phyloP scores from a whole-genome alignment of 1,139 yeast genomes.

The Ogataea hybrid region DNA sequence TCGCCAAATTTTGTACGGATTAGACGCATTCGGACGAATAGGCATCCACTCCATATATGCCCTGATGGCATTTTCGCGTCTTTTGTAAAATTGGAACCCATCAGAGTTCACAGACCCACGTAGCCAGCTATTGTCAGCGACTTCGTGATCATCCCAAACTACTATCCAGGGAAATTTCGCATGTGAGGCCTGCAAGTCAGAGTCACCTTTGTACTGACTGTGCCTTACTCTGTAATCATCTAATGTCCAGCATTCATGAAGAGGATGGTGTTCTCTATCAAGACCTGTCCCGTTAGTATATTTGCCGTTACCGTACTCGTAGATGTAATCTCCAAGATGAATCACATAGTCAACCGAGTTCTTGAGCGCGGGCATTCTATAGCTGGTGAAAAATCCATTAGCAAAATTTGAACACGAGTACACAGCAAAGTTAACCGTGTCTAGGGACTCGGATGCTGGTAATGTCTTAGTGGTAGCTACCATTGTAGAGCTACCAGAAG shows the following conservation, averaged over 20 bases:
- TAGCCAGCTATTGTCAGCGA: slow-evolving; percentile 18
- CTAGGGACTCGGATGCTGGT: slow-evolving; percentile 10
- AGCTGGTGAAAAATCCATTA: slow-evolving; percentile 16
- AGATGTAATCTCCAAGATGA: slow-evolving; percentile 19
- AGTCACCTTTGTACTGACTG: slow-evolving; percentile 11
- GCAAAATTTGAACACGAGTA: slow-evolving; percentile 19
- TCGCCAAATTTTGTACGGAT: slow-evolving; percentile 17
- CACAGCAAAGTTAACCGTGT: slow-evolving; percentile 11
- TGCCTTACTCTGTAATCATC: slow-evolving; percentile 15
- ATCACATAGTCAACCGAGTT: slow-evolving; percentile 17
- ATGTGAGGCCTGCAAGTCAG: slow-evolving; percentile 16
- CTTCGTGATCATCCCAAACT: slow-evolving; percentile 21
- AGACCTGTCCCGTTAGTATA: slow-evolving; percentile 17
- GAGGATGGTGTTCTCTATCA: slow-evolving; percentile 13
- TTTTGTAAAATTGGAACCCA: slow-evolving; percentile 12
- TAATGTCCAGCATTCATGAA: slow-evolving; percentile 15
- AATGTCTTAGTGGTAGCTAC: slow-evolving; percentile 15
- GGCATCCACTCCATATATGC: slow-evolving; percentile 21
- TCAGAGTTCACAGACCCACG: slow-evolving; percentile 17
- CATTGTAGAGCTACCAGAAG: slow-evolving; percentile 8
- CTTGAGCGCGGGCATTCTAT: slow-evolving; percentile 16
- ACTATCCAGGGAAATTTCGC: slow-evolving; percentile 15
- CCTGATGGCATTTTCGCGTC: slow-evolving; percentile 10
- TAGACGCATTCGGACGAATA: slow-evolving; percentile 8
- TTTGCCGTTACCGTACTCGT: slow-evolving; percentile 16